Base-by-base conservation (phyloP, 1,284 basidiomycete species). In the Coniferiporia sulphurascens region DNA sequence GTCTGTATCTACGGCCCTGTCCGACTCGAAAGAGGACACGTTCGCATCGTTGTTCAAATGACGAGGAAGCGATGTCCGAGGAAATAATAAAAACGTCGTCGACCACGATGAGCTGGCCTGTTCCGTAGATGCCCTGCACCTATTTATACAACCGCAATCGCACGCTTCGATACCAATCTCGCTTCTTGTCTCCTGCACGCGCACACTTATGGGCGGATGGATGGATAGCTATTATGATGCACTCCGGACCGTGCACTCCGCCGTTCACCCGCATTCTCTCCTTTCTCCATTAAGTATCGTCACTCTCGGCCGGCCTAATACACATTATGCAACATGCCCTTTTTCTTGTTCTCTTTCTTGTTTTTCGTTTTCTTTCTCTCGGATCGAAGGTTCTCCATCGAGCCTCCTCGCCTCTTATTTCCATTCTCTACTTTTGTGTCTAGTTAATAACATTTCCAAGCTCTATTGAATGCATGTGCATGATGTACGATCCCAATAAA, bases 161-260 rank as follows among this genome's bases (percentile, higher is more conserved):
- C 38, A 41, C 38, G 27, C 38, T 41, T 41, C 38, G 38, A 41
- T 41, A 41, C 38, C 38, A 8, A 41, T 12, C 32, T 36, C 15
- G 27, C 52, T 54, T 13, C 38, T 12, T 17, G 13, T 9, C 21
- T 43, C 53, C 43, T 44, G 35, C 32, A 43, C 19, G 27, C 21
- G 19, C 22, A n/a, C 46, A 44, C 53, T 55, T 45, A 55, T 48
- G 19, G 43, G 43, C 53, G 19, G 27, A 27, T 46, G 53, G 43
- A 46, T 43, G 21, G 38, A 41, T 41, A 27, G 27, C 27, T 41
- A 15, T 41, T 15, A 10, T 15, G 38, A 8, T 12, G 2, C 38
- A 8, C 38, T 4, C 53, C 45, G 53, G 53, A 32, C 53, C 46
- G 53, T 55, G 53, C 53, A 55, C n/a, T 53, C 38, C 38, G 21